phyloP scores from a whole-genome alignment of 176 grass and related monocot genomes.

The Oryza officinalis region DNA sequence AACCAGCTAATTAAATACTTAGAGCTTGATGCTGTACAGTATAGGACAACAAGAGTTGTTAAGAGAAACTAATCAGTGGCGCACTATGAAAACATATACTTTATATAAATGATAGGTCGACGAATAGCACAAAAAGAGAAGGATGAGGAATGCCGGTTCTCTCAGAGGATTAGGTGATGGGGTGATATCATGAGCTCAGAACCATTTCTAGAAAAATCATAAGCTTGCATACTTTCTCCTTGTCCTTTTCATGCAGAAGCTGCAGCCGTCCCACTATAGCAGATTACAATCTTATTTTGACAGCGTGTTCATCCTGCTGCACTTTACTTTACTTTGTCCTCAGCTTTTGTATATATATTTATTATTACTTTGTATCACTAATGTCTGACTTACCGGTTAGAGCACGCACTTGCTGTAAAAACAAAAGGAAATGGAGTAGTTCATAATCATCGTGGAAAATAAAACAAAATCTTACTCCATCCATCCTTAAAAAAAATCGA shows the following conservation, averaged over 20 bases:
- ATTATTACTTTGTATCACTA: not conserved
- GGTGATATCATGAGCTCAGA: slow-evolving; percentile 53
- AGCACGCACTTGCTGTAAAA: not conserved
- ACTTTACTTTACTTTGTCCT: not conserved
- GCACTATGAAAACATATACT: slow-evolving; percentile 1
- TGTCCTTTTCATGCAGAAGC: slow-evolving; percentile 29
- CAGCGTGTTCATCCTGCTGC: slow-evolving; percentile 19
- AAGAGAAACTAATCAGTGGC: not conserved
- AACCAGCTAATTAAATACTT: not conserved
- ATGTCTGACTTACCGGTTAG: not conserved
- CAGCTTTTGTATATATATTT: not conserved
- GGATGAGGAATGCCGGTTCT: not conserved
- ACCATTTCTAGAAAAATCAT: slow-evolving; percentile 15
- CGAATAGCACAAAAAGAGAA: slow-evolving; percentile 31
- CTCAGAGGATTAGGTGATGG: slow-evolving; percentile 63
- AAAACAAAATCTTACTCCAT: not conserved
- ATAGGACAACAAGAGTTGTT: slow-evolving; percentile 27
- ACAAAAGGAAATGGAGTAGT: not conserved
- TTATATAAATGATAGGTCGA: not conserved
- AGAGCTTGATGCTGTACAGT: slow-evolving; percentile 8
- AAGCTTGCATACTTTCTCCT: not conserved
- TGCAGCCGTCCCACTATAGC: slow-evolving; percentile 25
- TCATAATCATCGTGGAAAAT: not conserved
- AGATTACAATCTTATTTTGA: not conserved
- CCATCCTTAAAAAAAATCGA: no score